Evolutionary conservation across 768 basidiomycete species (phyloP), one percentile per base, ranked within the genome.

Genomic region (Neoboletus brunneissimus): DNA sequence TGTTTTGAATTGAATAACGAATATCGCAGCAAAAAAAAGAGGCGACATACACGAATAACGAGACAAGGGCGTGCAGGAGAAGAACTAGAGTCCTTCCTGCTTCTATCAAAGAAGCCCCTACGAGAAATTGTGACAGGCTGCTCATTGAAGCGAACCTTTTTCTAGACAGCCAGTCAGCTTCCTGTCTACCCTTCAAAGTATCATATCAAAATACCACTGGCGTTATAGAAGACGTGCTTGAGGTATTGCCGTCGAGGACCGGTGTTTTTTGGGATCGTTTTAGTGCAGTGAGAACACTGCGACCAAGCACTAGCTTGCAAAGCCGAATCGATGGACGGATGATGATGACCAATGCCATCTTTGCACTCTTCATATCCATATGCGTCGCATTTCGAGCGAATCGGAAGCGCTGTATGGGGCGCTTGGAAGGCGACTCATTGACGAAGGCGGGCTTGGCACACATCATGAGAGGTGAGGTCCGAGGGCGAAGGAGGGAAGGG

Each of bases 61-160:
- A 71, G 69, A 55, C 69, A 71, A n/a, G 71, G 65, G 1, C 71
- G 71, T 27, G 53, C 38, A 48, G 60, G 64, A 45, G 64, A 62
- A 29, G 57, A 51, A 27, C 4, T 16, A 22, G 54, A 55, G 31
- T 61, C 53, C 22, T 46, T 58, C 22, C 50, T 62, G 20, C 38
- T 57, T 32, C 56, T 57, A 8, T 53, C 61, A 5, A 71, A 59
- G 44, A 69, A 62, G 22, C 53, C 7, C 27, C 18, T 66, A 8
- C 56, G 59, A 10, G 62, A 57, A 35, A 69, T 65, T 35, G 65
- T 60, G 20, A 64, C 38, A n/a, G 69, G 71, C 13, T 51, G 61
- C 15, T 67, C 64, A 49, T 68, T 27, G 15, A 71, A 71, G 51
- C 71, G 69, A 47, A 71, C 69, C 40, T 46, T 56, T 43, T 70